Evolutionary conservation across 1,284 basidiomycete genomes (phyloP).

Genomic region (Pseudozyma hubeiensis): DNA sequence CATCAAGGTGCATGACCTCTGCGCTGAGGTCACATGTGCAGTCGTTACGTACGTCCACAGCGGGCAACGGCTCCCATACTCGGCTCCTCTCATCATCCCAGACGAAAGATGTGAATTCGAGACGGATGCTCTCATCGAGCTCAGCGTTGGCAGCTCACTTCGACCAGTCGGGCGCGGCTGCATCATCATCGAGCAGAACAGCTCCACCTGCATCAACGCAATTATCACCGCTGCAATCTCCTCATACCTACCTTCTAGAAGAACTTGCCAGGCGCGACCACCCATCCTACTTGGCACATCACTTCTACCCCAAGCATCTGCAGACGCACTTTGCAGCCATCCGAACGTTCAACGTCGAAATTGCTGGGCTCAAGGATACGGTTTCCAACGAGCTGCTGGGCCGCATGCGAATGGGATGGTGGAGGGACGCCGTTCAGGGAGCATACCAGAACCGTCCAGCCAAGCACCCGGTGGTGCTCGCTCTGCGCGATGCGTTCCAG

Average conservation of each 20-base stretch:
- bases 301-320: constrained; percentile 58
- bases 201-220: constrained; percentile 36
- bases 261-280: constrained; percentile 54
- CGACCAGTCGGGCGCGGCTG: background rate
- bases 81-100: background rate
- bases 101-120: too few relatives aligned
- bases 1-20: constrained; percentile 7
- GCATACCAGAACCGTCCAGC: constrained; percentile 61
- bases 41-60: background rate
- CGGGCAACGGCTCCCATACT: background rate
- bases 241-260: constrained; percentile 28
- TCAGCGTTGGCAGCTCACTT: background rate
- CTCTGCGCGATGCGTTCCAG: constrained; percentile 59
- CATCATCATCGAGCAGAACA: constrained; percentile 11
- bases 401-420: constrained; percentile 66
- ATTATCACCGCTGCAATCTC: constrained; percentile 43
- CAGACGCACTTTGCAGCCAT: constrained; percentile 65
- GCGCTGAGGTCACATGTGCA: constrained; percentile 1
- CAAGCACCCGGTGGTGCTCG: constrained; percentile 62
- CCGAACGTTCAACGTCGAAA: constrained; percentile 64
- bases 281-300: constrained; percentile 60
- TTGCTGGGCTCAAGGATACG: constrained; percentile 60
- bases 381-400: constrained; percentile 66
- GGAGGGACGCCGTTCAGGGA: constrained; percentile 63
- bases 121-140: background rate